A percentile compares a stretch with the other conserved stretches of the same genome.
phyloP scores from a whole-genome alignment of 768 basidiomycete genomes.

The Omphalotus guepiniiformis region DNA sequence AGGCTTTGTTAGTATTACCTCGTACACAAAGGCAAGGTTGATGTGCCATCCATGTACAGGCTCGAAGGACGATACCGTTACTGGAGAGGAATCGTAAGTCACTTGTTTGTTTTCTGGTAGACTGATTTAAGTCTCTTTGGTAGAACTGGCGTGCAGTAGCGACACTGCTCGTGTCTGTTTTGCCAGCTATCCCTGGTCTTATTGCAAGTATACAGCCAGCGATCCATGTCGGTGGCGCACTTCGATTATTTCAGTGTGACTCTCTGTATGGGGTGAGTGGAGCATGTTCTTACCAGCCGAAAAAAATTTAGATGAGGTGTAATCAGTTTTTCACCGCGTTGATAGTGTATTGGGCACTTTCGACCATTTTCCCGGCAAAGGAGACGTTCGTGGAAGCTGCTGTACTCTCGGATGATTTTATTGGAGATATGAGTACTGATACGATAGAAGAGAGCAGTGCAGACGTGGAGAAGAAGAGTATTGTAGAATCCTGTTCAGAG shows the following conservation, averaged over 20 bases:
- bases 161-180: constrained; percentile 62
- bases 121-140: background rate
- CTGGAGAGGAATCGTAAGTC: constrained; percentile 61
- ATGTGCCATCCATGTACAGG: constrained; percentile 81
- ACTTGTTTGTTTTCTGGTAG: background rate
- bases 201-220: constrained; percentile 65
- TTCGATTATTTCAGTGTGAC: constrained; percentile 60
- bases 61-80: constrained; percentile 77
- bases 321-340: constrained; percentile 35
- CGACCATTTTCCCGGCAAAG: constrained; percentile 33
- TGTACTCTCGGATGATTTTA: constrained; percentile 15
- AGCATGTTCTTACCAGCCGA: constrained; percentile 10
- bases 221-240: constrained; percentile 57
- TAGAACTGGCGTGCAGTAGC: constrained; percentile 81
- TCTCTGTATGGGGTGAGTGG: constrained; percentile 78
- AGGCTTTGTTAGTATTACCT: too few species aligned
- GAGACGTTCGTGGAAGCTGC: constrained; percentile 37
- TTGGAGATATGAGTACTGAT: too few species aligned
- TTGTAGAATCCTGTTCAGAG: too few species aligned
- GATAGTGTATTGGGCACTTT: constrained; percentile 31
- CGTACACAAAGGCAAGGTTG: constrained; percentile 62
- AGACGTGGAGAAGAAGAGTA: background rate
- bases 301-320: background rate
- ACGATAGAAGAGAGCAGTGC: background rate
- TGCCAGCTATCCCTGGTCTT: constrained; percentile 73